These are phyloP conservation scores for Leccinum subgranulosum DNA, from an alignment of 768 basidiomycete species.

Conservation along the genomic window DNA sequence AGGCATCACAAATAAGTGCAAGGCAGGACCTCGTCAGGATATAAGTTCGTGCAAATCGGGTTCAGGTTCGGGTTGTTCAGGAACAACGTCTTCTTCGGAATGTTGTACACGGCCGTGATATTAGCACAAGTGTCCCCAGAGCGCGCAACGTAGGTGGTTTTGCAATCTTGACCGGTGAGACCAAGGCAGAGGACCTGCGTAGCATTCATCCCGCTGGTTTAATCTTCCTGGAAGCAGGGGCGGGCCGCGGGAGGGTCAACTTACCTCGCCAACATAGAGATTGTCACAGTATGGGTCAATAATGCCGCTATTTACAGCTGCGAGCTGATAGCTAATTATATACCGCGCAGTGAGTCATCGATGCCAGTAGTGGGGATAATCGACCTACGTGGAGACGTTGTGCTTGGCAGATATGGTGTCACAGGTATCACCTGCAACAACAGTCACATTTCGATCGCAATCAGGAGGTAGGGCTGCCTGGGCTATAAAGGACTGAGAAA, in stretches of 20 bases:
- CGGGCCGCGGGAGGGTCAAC: not conserved
- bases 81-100: conserved; percentile 44
- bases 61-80: conserved; percentile 68
- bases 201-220: not conserved
- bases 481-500: conserved; percentile 35
- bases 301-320: conserved; percentile 43
- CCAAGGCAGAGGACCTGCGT: conserved; percentile 55
- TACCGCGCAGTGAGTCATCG: not conserved
- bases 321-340: conserved; percentile 54
- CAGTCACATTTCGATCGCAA: conserved; percentile 62
- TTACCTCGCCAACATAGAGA: conserved; percentile 49
- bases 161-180: conserved; percentile 54
- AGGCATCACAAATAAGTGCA: not conserved
- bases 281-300: conserved; percentile 57
- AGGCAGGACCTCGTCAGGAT: conserved; percentile 50
- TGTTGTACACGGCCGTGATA: conserved; percentile 40
- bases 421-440: conserved; percentile 58
- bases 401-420: conserved; percentile 59
- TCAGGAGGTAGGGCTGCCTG: conserved; percentile 38
- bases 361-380: not conserved
- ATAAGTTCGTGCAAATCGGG: conserved; percentile 50
- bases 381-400: conserved; percentile 59
- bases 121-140: conserved; percentile 49
- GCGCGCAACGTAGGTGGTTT: conserved; percentile 43
- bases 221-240: not conserved